Base-by-base conservation (phyloP, 805 yeast genomes). In the Candida methanosorbosa region DNA sequence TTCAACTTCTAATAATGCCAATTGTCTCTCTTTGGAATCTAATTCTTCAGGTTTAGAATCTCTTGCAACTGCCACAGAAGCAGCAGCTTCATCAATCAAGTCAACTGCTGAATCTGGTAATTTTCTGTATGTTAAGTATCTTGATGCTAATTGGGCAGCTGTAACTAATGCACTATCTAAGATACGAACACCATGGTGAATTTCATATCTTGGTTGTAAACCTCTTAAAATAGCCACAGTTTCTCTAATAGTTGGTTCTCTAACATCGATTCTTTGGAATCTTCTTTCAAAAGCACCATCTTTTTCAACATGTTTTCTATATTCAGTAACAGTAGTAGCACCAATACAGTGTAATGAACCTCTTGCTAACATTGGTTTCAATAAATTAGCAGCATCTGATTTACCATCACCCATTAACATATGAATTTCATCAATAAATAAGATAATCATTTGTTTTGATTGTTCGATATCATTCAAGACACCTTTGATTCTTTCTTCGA, bases 341-440 rank as follows among this genome's bases (percentile, higher is more conserved):
- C 98, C 98, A 54, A 88, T 88, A 61, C 97, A 94, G 61, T 92
- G 97, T 53, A 92, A 75, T 34, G 82, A 72, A 48, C 98, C 97
- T 63, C 98, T 79, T 2, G 98, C 97, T 44, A 92, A 74, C 72
- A 94, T 94, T 26, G 98, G 98, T 64, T 92, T 92, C 58, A 92
- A 75, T 51, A 92, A 73, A 61, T 92, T 92, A 27, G 98, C 98
- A 29, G 95, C 95, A 59, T 92, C 98, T 42, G 83, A 78, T 63
- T 88, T 92, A 56, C 98, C 98, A 56, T 92, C 95, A 49, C 98
- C 98, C 98, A 92, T 92, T 46, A 92, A 75, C 97, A 92, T 92
- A 64, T 92, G 98, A 56, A 92, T 92, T 63, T 92, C 98, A 64
- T 92, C 98, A 50, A 92, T 84, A 66, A 92, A 92, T 38, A 92